Conservation (phyloP, 169 alveolate species). For the Amoebophrya sp. region DNA sequence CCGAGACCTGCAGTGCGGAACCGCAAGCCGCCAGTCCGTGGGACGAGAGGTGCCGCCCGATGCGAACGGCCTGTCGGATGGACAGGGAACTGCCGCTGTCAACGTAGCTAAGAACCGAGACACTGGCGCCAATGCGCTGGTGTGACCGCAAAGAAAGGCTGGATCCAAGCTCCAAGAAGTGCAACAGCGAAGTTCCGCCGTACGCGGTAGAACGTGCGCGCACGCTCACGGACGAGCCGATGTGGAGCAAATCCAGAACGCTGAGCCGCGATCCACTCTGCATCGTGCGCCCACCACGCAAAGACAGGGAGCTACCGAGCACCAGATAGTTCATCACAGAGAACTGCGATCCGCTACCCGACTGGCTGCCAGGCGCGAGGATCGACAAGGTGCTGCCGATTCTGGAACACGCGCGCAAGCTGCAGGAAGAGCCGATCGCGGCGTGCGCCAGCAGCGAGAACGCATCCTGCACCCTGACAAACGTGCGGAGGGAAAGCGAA, state of each 20-base stretch:
- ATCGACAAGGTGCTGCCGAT: slow-evolving; percentile 21
- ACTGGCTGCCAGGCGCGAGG: background rate
- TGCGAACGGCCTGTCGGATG: background rate
- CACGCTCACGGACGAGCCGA: slow-evolving; percentile 25
- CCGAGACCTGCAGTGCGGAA: background rate
- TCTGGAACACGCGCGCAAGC: no score
- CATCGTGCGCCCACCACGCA: slow-evolving; percentile 19
- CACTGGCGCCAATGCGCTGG: background rate
- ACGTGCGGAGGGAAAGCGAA: background rate
- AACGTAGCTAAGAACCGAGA: background rate
- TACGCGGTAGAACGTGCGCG: background rate
- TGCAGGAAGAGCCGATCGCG: background rate
- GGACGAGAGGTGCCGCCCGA: slow-evolving; percentile 5
- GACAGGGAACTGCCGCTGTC: background rate
- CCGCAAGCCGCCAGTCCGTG: background rate
- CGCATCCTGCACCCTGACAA: background rate
- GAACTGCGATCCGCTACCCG: background rate
- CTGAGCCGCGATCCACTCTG: background rate
- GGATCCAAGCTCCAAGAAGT: background rate
- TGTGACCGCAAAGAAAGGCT: background rate
- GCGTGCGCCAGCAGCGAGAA: background rate
- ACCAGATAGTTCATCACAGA: slow-evolving; percentile 1
- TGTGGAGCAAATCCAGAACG: background rate
- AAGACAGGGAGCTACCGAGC: slow-evolving; percentile 15
- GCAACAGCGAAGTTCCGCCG: background rate